Evolutionary conservation across 805 yeast species (phyloP).

Genomic region (Huiozyma sinensis): DNA sequence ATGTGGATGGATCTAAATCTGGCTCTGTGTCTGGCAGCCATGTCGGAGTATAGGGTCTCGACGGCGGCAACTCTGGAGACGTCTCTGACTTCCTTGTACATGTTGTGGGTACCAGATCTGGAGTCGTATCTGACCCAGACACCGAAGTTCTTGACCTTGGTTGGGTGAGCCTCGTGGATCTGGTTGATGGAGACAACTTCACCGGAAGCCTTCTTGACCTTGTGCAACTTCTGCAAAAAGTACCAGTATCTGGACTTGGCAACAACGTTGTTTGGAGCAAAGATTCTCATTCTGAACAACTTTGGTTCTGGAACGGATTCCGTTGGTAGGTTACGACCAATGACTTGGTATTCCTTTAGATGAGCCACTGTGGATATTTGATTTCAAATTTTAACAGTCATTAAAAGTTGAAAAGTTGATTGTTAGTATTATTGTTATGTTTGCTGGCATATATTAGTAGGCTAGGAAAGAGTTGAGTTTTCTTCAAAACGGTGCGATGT

Average conservation of each 20-base stretch:
- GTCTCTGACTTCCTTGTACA: slow-evolving; percentile 99
- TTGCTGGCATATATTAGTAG: too few relatives aligned
- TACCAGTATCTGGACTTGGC: slow-evolving; percentile 99
- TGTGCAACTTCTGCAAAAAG: slow-evolving; percentile 97
- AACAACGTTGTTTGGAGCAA: slow-evolving; percentile 97
- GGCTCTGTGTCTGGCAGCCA: slow-evolving; percentile 99
- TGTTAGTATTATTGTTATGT: too few relatives aligned
- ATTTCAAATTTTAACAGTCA: not conserved
- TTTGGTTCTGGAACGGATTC: slow-evolving; percentile 99
- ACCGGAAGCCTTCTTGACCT: slow-evolving; percentile 99
- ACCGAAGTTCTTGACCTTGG: slow-evolving; percentile 99
- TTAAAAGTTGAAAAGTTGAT: not conserved
- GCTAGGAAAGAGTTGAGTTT: too few relatives aligned
- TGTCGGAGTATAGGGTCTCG: slow-evolving; percentile 96
- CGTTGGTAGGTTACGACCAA: slow-evolving; percentile 99
- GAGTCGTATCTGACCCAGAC: slow-evolving; percentile 99
- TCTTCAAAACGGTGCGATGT: too few relatives aligned
- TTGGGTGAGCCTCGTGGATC: slow-evolving; percentile 91
- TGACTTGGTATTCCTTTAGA: slow-evolving; percentile 98
- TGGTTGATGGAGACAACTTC: slow-evolving; percentile 90
- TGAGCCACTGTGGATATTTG: slow-evolving; percentile 59
- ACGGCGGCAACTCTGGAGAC: slow-evolving; percentile 98
- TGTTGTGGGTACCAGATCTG: slow-evolving; percentile 99
- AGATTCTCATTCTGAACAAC: slow-evolving; percentile 99
- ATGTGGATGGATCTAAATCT: slow-evolving; percentile 99